Base-by-base conservation (phyloP, 1,284 basidiomycete genomes). In the Cutaneotrichosporon sp. region DNA sequence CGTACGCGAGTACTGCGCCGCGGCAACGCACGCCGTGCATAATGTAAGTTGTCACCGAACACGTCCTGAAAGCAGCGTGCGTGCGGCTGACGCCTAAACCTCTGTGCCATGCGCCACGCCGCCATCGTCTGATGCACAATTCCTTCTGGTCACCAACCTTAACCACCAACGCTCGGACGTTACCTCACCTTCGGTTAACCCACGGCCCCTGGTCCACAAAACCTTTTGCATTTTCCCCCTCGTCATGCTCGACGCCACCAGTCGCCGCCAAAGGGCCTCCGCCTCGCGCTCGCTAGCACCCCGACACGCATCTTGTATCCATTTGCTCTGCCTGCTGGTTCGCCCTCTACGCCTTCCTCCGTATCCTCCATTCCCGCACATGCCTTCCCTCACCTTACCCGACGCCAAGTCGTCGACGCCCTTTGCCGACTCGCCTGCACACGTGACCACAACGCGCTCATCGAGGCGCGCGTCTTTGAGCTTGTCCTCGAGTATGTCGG, bases 401-500 rank as follows among this genome's bases (percentile, higher is more conserved):
- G 59, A 3, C 58, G 58, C 18, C 60, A 63, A 22, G 51, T 72
- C 3, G 58, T 67, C 44, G 66, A 65, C 17, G 52, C 64, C 12
- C 62, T 72, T 10, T 35, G 49, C 4, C 47, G 49, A 17, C 50
- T 68, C 18, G 52, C 52, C 13, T 38, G 49, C 3, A 56, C 55
- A 3, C 41, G 43, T 8, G 39, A 51, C 7, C 18, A 15, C 3
- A 23, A 9, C 15, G 9, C 18, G 0, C 22, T 46, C 9, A 40
- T 18, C 9, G 41, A 52, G 38, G 56, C 50, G 1, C 46, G 33
- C 18, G 49, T 40, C 7, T 21, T 55, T 22, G 69, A 70, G 50
- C 44, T 68, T 3, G 55, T 58, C 10, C 55, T 72, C 23, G 67
- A 70, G 51, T 69, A 70, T 38, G 58, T 70, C 9, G 63, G 60